phyloP scores from a whole-genome alignment of 164 flowering plant genomes.

The Vitis riparia region DNA sequence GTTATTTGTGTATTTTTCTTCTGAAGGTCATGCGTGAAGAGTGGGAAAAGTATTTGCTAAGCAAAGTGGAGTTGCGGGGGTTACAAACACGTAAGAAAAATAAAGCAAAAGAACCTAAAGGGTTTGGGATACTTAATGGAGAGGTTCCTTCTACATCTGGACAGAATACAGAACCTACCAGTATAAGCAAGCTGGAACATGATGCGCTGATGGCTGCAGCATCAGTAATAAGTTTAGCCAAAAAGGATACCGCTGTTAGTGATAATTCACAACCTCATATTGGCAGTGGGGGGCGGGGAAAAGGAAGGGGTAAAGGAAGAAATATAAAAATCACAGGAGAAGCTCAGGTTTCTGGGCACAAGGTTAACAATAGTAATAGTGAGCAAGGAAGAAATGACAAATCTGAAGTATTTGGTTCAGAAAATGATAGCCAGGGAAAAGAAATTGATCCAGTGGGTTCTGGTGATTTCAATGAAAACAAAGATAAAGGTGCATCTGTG shows the following conservation, averaged over 20 bases:
- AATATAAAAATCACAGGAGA: conserved; percentile 19
- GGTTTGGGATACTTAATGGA: conserved; percentile 92
- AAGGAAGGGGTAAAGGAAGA: conserved; percentile 36
- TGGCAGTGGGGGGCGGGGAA: conserved; percentile 22
- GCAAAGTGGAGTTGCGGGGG: conserved; percentile 73
- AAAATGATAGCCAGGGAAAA: conserved; percentile 26
- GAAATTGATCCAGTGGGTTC: conserved; percentile 17
- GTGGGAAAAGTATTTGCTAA: conserved; percentile 88
- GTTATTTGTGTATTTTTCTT: conserved; percentile 12
- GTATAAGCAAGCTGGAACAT: conserved; percentile 67
- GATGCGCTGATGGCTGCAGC: conserved; percentile 89
- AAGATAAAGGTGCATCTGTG: conserved; percentile 4
- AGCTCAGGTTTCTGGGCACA: conserved; percentile 9
- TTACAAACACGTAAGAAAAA: conserved; percentile 54
- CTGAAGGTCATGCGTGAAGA: conserved; percentile 80
- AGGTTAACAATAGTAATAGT: conserved; percentile 9
- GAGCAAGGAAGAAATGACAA: conserved; percentile 15
- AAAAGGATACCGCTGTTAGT: conserved; percentile 29
- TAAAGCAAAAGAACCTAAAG: conserved; percentile 72
- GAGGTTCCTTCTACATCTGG: conserved; percentile 48
- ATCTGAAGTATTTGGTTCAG: conserved; percentile 24
- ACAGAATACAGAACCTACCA: conserved; percentile 58
- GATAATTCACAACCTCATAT: conserved; percentile 28
- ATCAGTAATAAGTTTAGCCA: conserved; percentile 40
- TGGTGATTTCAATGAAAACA: conserved; percentile 19